phyloP scores from a whole-genome alignment of 2,329 filamentous ascomycete species.

The Xylariaceae sp. region DNA sequence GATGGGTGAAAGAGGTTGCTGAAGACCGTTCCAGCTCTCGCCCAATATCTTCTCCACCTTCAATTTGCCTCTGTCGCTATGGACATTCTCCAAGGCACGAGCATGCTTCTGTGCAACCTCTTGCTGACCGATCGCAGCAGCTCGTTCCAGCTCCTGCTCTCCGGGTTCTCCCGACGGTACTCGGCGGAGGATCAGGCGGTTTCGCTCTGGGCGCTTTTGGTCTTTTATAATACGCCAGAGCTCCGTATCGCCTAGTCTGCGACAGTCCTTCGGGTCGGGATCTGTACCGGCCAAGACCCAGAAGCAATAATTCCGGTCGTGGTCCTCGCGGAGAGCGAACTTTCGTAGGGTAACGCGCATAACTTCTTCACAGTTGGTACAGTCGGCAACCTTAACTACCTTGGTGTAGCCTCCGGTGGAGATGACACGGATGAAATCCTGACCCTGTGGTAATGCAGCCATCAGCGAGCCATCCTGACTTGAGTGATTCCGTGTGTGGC shows the following conservation, averaged over 20 bases:
- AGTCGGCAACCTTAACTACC: slow-evolving; percentile 88
- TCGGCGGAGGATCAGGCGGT: slow-evolving; percentile 83
- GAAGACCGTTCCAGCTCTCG: slow-evolving; percentile 75
- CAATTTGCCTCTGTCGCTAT: slow-evolving; percentile 73
- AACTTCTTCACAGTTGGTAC: slow-evolving; percentile 87
- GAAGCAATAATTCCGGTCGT: slow-evolving; percentile 95
- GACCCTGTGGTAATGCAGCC: slow-evolving; percentile 78
- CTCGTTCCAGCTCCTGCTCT: slow-evolving; percentile 77
- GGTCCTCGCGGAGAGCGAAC: slow-evolving; percentile 81
- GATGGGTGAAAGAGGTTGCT: slow-evolving; percentile 81
- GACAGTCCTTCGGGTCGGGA: slow-evolving; percentile 74
- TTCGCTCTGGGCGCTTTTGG: slow-evolving; percentile 77
- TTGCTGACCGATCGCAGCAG: slow-evolving; percentile 83
- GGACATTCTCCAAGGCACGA: slow-evolving; percentile 55
- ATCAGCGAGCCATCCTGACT: slow-evolving; percentile 84
- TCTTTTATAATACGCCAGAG: slow-evolving; percentile 89
- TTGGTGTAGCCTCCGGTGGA: slow-evolving; percentile 89
- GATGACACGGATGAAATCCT: slow-evolving; percentile 88
- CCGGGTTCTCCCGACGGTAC: slow-evolving; percentile 91
- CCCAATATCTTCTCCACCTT: slow-evolving; percentile 89
- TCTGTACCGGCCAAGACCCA: slow-evolving; percentile 86
- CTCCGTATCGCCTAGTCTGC: slow-evolving; percentile 80
- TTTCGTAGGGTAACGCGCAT: slow-evolving; percentile 87
- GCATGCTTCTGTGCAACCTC: slow-evolving; percentile 73
- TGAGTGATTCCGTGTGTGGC: slow-evolving; percentile 74